Evolutionary conservation across 2,329 filamentous ascomycete genomes (phyloP).

Genomic region (Fusarium setosum): DNA sequence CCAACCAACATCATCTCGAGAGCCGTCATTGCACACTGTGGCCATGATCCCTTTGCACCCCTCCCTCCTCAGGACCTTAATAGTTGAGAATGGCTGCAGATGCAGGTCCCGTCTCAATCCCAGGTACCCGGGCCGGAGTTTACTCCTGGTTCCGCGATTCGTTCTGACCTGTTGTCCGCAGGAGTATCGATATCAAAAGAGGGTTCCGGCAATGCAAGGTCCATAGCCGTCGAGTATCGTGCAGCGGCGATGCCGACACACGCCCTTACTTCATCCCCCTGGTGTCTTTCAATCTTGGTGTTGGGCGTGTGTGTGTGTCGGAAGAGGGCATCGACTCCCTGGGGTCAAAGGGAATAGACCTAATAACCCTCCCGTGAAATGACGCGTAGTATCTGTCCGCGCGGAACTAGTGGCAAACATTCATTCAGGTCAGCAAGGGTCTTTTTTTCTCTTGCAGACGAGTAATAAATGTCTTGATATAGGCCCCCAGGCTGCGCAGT

Average conservation of each 20-base stretch:
- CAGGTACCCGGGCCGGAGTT: not conserved
- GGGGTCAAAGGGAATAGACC: not conserved
- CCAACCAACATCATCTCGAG: not conserved
- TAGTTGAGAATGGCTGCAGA: not conserved
- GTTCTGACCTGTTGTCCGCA: not conserved
- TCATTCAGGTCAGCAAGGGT: not conserved
- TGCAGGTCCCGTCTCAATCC: not conserved
- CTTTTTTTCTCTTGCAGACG: too few species aligned
- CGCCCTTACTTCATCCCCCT: not conserved
- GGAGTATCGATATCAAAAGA: too few species aligned
- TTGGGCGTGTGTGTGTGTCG: not conserved
- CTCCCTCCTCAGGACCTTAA: not conserved
- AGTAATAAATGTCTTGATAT: not conserved
- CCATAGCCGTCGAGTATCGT: not conserved
- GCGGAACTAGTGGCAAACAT: too few species aligned
- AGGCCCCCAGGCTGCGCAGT: too few species aligned
- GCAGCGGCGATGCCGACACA: constrained; percentile 5
- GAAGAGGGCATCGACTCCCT: not conserved
- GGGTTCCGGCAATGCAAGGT: not conserved
- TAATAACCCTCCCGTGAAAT: not conserved
- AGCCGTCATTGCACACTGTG: not conserved
- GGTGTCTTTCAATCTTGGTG: not conserved
- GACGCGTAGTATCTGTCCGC: not conserved
- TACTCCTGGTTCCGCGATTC: not conserved
- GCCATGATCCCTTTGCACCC: not conserved